Evolutionary conservation across 1,139 yeast species (phyloP), one percentile per base, ranked within the genome.

Genomic region (Geotrichum histeridarum): DNA sequence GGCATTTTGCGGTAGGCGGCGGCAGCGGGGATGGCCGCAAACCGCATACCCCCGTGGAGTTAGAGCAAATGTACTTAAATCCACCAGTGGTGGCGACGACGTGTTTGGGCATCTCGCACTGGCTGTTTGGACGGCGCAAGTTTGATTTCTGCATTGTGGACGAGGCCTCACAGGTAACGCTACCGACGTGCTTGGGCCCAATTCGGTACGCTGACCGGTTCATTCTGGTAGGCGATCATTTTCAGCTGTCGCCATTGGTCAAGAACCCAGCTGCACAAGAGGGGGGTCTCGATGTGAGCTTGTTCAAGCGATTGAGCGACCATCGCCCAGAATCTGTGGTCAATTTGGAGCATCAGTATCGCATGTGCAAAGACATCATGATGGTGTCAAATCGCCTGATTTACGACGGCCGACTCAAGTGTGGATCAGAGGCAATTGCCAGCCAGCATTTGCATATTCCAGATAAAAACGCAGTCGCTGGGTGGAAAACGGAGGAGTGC

Each of bases 71-170:
- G 52, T 82, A 83, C 59, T 67, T 81, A 61, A 72, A 74, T 1
- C 84, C 94, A 0, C 80, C 79, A 17, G 84, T 93, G 2, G 94
- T 93, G 1, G 99, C 97, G 0, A 79, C 91, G 1, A 93, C 99
- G 0, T 88, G 96, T 64, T 73, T 93, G 45, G 93, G 95, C 0
- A 79, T 89, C 32, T 78, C 75, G 22, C 65, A 67, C 54, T 74
- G 83, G 67, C 70, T 83, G 18, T 80, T 84, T 68, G 72, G 74
- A 50, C 73, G 86, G 27, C 72, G 80, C 35, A 76, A 73, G 18
- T 93, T 93, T 69, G 99, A 93, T 66, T 91, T 87, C 66, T 94
- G 98, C 66, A 91, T 93, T 46, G 80, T 94, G 47, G 99, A 93
- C 67, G 99, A 93, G 67, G 98, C 99, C 0, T 90, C 98, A 0